phyloP scores from a whole-genome alignment of 352 stramenopile species.

The Stramenopiles sp. region DNA sequence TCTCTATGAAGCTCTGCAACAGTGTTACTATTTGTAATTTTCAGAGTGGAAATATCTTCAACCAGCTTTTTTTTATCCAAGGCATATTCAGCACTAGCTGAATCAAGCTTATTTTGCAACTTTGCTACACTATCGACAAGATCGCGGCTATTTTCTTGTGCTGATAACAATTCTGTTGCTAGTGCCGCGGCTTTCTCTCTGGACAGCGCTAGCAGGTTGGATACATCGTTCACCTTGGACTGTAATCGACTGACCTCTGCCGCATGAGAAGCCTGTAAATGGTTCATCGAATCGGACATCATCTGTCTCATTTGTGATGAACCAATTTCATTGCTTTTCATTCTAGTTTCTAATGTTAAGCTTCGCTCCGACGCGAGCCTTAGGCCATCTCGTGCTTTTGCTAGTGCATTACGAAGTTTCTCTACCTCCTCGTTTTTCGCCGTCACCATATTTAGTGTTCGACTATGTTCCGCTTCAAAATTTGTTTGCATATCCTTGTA shows the following conservation, averaged over 20 bases:
- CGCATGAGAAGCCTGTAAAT: background rate
- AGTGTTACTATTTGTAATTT: background rate
- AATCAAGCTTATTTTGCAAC: background rate
- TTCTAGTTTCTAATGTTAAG: background rate
- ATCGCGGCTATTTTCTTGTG: background rate
- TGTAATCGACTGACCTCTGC: background rate
- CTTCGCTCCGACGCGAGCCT: background rate
- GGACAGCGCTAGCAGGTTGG: background rate
- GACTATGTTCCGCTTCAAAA: background rate
- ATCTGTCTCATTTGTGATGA: background rate
- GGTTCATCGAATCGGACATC: background rate
- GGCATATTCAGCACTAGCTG: background rate
- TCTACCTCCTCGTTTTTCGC: background rate
- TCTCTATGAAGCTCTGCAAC: background rate
- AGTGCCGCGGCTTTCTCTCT: background rate
- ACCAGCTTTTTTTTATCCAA: background rate
- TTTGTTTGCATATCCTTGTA: background rate
- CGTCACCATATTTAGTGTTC: background rate
- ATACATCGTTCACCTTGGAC: background rate
- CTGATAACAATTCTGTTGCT: background rate
- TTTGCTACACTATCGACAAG: background rate
- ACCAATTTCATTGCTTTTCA: background rate
- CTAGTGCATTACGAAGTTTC: background rate
- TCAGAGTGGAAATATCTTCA: background rate
- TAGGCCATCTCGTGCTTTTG: background rate